A percentile compares a stretch with the other conserved stretches of the same genome.
These are phyloP conservation scores for Trichoderma aggressivum DNA, from an alignment of 2,329 filamentous ascomycete genomes.

Conservation along the genomic window DNA sequence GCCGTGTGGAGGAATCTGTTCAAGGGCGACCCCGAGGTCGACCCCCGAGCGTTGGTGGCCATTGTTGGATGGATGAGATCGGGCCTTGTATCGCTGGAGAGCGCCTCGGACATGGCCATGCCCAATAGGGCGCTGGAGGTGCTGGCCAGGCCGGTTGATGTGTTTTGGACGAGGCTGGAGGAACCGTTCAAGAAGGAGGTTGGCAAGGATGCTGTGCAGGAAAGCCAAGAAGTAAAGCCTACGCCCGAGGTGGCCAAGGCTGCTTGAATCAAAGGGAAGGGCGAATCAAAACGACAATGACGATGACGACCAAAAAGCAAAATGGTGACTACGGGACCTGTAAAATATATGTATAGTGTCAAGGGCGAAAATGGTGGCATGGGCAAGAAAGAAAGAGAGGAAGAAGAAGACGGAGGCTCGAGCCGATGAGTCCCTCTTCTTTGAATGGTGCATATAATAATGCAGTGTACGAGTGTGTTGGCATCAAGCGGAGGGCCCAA, in stretches of 20 bases:
- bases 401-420: not conserved
- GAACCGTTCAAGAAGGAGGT: constrained; percentile 37
- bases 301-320: not conserved
- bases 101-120: constrained; percentile 44
- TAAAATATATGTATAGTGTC: not conserved
- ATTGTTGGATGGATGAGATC: constrained; percentile 56
- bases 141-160: constrained; percentile 35
- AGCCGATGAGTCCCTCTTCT: not conserved
- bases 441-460: not conserved
- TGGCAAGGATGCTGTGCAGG: constrained; percentile 21
- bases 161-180: constrained; percentile 46
- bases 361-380: not conserved
- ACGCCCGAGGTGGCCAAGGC: not conserved
- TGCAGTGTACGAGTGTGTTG: not conserved
- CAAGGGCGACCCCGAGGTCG: constrained; percentile 60
- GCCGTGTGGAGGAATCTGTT: constrained; percentile 94
- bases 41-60: constrained; percentile 49
- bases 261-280: not conserved
- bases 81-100: constrained; percentile 47
- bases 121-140: constrained; percentile 32
- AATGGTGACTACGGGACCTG: not conserved
- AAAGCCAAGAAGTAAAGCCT: not conserved
- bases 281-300: not conserved
- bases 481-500: not conserved
- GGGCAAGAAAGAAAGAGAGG: not conserved